Evolutionary conservation across 352 stramenopile species (phyloP).

Genomic region (Pythium myriotylum): DNA sequence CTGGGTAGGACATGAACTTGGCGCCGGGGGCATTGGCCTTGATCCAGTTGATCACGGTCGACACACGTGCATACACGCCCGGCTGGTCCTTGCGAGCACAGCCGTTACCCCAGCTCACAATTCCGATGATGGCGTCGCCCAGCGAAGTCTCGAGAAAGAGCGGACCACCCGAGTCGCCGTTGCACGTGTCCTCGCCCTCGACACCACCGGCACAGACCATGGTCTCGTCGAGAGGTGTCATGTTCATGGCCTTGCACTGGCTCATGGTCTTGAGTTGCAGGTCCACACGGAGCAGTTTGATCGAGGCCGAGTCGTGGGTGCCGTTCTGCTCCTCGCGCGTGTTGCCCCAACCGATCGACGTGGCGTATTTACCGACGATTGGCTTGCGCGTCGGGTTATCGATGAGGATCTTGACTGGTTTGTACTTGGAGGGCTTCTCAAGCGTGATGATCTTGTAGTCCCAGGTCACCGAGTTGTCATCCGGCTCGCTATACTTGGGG

Average conservation of each 20-base stretch:
- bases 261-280: background rate
- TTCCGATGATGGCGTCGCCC: slow-evolving; percentile 41
- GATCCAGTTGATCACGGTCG: slow-evolving; percentile 45
- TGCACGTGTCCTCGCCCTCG: slow-evolving; percentile 29
- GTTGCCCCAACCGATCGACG: slow-evolving; percentile 20
- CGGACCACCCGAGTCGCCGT: slow-evolving; percentile 56
- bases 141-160: slow-evolving; percentile 35
- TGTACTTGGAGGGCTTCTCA: slow-evolving; percentile 8
- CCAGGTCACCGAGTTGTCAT: background rate
- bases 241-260: slow-evolving; percentile 8
- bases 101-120: slow-evolving; percentile 61
- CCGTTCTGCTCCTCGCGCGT: slow-evolving; percentile 12
- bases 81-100: slow-evolving; percentile 51
- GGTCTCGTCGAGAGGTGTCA: slow-evolving; percentile 19
- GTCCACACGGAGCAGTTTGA: slow-evolving; percentile 2
- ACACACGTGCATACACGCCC: slow-evolving; percentile 51
- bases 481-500: slow-evolving; percentile 18
- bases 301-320: slow-evolving; percentile 17
- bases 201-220: slow-evolving; percentile 56
- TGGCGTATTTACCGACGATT: slow-evolving; percentile 15
- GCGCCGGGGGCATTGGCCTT: slow-evolving; percentile 26
- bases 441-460: slow-evolving; percentile 31
- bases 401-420: slow-evolving; percentile 7
- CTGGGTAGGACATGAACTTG: slow-evolving; percentile 1
- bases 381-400: slow-evolving; percentile 8